phyloP scores from a whole-genome alignment of 768 basidiomycete genomes.

The Sarcodon aspratus region DNA sequence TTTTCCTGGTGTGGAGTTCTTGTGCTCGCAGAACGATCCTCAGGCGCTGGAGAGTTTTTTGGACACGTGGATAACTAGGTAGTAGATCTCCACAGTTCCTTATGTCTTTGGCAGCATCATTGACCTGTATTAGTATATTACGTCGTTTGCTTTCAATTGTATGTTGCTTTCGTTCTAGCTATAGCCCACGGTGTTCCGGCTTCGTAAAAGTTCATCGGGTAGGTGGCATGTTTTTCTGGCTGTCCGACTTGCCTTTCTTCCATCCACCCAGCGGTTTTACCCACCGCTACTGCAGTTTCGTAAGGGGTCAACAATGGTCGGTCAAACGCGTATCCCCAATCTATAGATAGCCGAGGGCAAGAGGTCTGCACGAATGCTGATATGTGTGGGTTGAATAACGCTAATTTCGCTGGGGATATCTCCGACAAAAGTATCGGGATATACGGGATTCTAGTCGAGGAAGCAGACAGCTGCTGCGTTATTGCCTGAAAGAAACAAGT shows the following conservation, averaged over 20 bases:
- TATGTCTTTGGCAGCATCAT: no score
- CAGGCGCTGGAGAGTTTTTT: constrained; percentile 11
- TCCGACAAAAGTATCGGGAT: constrained; percentile 92
- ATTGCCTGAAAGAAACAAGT: constrained; percentile 41
- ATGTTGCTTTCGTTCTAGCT: constrained; percentile 45
- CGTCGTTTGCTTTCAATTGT: constrained; percentile 8
- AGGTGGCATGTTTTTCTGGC: constrained; percentile 32
- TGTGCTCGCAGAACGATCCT: constrained; percentile 7
- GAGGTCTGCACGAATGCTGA: constrained; percentile 93
- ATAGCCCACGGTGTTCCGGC: constrained; percentile 70
- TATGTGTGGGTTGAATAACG: constrained; percentile 71
- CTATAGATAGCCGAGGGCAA: constrained; percentile 92
- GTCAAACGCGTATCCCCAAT: constrained; percentile 97
- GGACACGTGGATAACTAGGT: constrained; percentile 8
- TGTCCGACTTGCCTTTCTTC: constrained; percentile 15
- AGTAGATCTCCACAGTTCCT: no score
- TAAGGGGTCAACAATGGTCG: constrained; percentile 86
- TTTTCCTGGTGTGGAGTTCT: constrained; percentile 13
- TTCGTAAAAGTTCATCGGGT: constrained; percentile 97
- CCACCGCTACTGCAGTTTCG: constrained; percentile 82
- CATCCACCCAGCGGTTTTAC: constrained; percentile 58
- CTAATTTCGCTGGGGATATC: constrained; percentile 88
- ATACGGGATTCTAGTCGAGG: constrained; percentile 51
- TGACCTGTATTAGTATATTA: no score
- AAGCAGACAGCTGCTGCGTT: constrained; percentile 51